phyloP scores from a whole-genome alignment of 2,329 filamentous ascomycete species.

The Neospermospora avenae region DNA sequence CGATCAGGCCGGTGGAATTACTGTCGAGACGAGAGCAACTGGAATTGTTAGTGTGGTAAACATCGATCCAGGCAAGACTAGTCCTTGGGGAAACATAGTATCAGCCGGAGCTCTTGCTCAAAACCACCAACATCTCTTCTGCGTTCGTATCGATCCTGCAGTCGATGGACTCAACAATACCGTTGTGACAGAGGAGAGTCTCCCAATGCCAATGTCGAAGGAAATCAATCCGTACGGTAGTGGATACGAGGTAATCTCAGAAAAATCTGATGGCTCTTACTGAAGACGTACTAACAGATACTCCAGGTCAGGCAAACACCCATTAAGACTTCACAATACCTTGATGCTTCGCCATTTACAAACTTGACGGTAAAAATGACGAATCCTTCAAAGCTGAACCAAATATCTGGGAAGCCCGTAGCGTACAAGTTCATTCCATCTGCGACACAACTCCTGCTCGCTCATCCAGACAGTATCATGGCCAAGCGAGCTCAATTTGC shows the following conservation, averaged over 20 bases:
- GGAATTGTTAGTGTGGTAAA: constrained; percentile 57
- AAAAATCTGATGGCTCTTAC: not conserved
- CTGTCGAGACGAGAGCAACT: constrained; percentile 60
- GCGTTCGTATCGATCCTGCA: constrained; percentile 51
- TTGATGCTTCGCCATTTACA: constrained; percentile 44
- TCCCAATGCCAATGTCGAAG: constrained; percentile 43
- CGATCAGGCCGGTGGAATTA: constrained; percentile 59
- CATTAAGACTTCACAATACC: constrained; percentile 40
- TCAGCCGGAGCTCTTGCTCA: constrained; percentile 55
- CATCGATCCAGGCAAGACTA: constrained; percentile 51
- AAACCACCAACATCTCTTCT: constrained; percentile 56
- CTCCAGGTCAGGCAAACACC: constrained; percentile 40
- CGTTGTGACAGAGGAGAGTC: constrained; percentile 51
- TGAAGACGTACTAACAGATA: not conserved
- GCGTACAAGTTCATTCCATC: constrained; percentile 85
- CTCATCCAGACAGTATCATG: constrained; percentile 74
- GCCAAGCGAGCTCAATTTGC: constrained; percentile 91
- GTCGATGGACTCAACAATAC: constrained; percentile 53
- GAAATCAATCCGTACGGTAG: constrained; percentile 51
- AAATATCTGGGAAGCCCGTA: constrained; percentile 76
- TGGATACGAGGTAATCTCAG: constrained; percentile 41
- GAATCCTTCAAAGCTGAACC: constrained; percentile 76
- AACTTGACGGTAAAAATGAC: constrained; percentile 81
- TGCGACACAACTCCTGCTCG: constrained; percentile 73
- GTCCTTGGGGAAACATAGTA: constrained; percentile 58